Percentiles rank a stretch among this genome's conserved stretches.
Conservation (phyloP, 2,329 filamentous ascomycete species). For the Aspergillus persii region DNA sequence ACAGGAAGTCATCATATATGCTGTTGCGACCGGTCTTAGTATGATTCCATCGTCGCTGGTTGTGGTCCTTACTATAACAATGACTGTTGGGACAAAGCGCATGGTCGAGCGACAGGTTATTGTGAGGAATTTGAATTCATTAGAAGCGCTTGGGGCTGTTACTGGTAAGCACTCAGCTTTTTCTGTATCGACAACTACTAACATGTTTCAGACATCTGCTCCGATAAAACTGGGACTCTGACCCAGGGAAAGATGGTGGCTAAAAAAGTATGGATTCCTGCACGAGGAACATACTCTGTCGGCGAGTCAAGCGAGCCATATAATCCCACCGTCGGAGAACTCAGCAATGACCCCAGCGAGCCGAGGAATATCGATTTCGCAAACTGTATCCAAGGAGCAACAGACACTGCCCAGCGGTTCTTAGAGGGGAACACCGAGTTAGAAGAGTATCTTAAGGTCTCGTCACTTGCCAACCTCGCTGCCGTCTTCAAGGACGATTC, state of each 20-base stretch:
- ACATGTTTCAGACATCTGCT: conserved; percentile 43
- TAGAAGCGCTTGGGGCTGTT: conserved; percentile 59
- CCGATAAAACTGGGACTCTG: conserved; percentile 57
- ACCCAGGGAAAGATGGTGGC: conserved; percentile 62
- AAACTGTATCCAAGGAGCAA: conserved; percentile 19
- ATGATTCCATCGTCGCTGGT: conserved; percentile 61
- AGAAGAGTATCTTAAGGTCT: conserved; percentile 56
- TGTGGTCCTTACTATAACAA: conserved; percentile 65
- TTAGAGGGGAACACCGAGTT: conserved; percentile 46
- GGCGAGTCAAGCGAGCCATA: conserved; percentile 53
- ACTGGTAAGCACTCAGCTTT: conserved; percentile 27
- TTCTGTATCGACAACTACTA: no score
- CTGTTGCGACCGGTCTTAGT: conserved; percentile 53
- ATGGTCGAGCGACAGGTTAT: conserved; percentile 55
- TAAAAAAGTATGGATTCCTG: conserved; percentile 56
- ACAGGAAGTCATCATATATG: conserved; percentile 61
- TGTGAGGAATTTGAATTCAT: conserved; percentile 52
- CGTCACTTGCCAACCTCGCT: conserved; percentile 63
- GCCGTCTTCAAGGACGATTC: conserved; percentile 55
- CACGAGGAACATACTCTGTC: conserved; percentile 55
- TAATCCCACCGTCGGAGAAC: conserved; percentile 52
- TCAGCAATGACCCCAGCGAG: conserved; percentile 35
- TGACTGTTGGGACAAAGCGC: conserved; percentile 56
- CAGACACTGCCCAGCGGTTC: conserved; percentile 22
- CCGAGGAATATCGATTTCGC: conserved; percentile 21